Conservation (phyloP, 1,284 basidiomycete species). For the Puccinia horiana region DNA sequence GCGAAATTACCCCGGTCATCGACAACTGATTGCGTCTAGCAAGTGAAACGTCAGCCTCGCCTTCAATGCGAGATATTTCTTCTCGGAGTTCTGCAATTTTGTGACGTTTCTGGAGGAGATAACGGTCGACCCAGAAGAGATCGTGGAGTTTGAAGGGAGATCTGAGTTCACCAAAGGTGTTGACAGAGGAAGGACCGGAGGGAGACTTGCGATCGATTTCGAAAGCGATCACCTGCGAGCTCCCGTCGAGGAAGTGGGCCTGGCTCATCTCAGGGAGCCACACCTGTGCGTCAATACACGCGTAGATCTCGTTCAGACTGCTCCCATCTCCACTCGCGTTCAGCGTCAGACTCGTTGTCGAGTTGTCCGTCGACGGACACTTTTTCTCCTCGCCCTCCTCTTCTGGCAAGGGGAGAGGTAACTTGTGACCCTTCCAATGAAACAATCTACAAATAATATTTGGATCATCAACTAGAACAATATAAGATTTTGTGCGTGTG, state of each 20-base stretch:
- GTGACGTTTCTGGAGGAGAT: slow-evolving; percentile 29
- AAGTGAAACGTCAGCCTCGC: slow-evolving; percentile 49
- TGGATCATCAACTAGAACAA: background rate
- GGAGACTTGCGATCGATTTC: slow-evolving; percentile 37
- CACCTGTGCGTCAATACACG: slow-evolving; percentile 48
- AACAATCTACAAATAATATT: slow-evolving; percentile 28
- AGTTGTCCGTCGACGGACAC: slow-evolving; percentile 25
- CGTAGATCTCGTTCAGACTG: slow-evolving; percentile 44
- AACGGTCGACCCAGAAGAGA: slow-evolving; percentile 46
- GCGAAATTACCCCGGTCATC: slow-evolving; percentile 26
- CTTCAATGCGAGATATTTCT: slow-evolving; percentile 48
- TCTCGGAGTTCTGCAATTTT: slow-evolving; percentile 33
- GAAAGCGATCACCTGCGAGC: slow-evolving; percentile 43
- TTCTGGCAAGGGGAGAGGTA: slow-evolving; percentile 43
- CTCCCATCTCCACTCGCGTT: slow-evolving; percentile 5
- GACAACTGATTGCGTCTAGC: slow-evolving; percentile 41
- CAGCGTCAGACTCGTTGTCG: slow-evolving; percentile 40
- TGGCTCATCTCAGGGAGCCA: slow-evolving; percentile 44
- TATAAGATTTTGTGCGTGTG: background rate
- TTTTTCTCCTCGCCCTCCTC: background rate
- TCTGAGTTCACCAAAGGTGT: background rate
- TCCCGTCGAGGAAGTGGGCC: slow-evolving; percentile 44
- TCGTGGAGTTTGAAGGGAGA: slow-evolving; percentile 31
- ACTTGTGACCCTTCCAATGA: slow-evolving; percentile 46
- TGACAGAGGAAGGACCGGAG: background rate